Evolutionary conservation across 2,329 filamentous ascomycete genomes (phyloP).

Genomic region (Davidsoniella virescens): DNA sequence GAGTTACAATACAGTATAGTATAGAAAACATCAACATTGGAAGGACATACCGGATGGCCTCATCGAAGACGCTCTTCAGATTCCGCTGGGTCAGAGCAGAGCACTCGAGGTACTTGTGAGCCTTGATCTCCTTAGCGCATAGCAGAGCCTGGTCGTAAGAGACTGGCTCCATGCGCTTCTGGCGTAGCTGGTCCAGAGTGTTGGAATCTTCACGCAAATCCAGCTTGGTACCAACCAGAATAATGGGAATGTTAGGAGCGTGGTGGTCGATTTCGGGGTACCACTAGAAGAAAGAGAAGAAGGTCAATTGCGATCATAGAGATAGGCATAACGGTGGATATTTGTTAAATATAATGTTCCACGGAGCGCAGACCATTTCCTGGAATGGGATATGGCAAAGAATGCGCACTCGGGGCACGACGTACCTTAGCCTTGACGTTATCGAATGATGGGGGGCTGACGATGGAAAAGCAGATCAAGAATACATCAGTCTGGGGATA

Average conservation of each 20-base stretch:
- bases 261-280: slow-evolving; percentile 95
- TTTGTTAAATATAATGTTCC: not conserved
- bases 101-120: slow-evolving; percentile 95
- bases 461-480: slow-evolving; percentile 95
- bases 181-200: slow-evolving; percentile 65
- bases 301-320: no score
- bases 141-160: slow-evolving; percentile 81
- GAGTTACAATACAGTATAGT: slow-evolving; percentile 3
- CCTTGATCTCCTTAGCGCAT: slow-evolving; percentile 85
- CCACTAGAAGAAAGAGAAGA: slow-evolving; percentile 44
- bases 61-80: slow-evolving; percentile 96
- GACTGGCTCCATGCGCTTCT: slow-evolving; percentile 95
- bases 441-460: slow-evolving; percentile 93
- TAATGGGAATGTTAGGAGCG: slow-evolving; percentile 87
- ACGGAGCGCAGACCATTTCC: not conserved
- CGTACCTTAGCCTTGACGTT: slow-evolving; percentile 96
- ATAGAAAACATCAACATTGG: not conserved
- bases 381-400: not conserved
- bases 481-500: slow-evolving; percentile 98
- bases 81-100: slow-evolving; percentile 93
- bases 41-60: slow-evolving; percentile 68
- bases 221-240: slow-evolving; percentile 91
- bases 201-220: slow-evolving; percentile 80
- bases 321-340: slow-evolving; percentile 2
- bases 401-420: slow-evolving; percentile 1